Base-by-base conservation (phyloP, 352 stramenopile species). In the Phytophthora litchii region DNA sequence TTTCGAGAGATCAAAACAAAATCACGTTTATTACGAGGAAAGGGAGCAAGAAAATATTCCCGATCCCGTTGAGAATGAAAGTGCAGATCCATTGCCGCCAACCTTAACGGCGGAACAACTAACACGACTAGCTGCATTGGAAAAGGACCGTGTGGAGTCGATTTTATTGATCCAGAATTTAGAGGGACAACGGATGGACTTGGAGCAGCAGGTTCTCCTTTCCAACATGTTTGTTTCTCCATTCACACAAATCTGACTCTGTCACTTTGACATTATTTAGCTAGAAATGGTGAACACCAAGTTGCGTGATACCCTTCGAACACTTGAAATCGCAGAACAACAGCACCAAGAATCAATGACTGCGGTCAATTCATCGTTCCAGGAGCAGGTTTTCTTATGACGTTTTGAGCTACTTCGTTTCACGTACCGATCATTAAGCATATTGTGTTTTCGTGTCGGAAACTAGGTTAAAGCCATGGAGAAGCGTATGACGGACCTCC, bases 81-180 rank as follows among this genome's bases (percentile, higher is more conserved):
- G 50, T 37, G 21, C 27, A 13, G 31, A 27, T 32, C 27, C 37
- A 27, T 43, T 21, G 12, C 43, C 11, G 8, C 32, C 29, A 29
- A 48, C 6, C 3, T 6, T 60, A 44, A 3, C 34, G 0, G 9
- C 14, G 3, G 54, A 70, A 3, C 61, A 65, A 35, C 20, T 60
- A 14, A n/a, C 35, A 19, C 61, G 48, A 16, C 25, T 70, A 14
- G 31, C 29, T 35, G 40, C 45, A 11, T 44, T 70, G 19, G 55
- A 66, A 51, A 60, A 70, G 5, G 61, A 66, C 3, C 25, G 43
- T 57, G 54, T 66, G 48, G 48, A 70, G 25, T 61, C 44, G 8
- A 51, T 66, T 7, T 14, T 57, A 36, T 49, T 21, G 11, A 61
- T 66, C 2, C 47, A 70, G 31, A 57, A 14, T 11, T 49, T 70